These are phyloP conservation scores for Arthrinium puccinioides DNA, from an alignment of 2,329 filamentous ascomycete genomes.

Conservation along the genomic window DNA sequence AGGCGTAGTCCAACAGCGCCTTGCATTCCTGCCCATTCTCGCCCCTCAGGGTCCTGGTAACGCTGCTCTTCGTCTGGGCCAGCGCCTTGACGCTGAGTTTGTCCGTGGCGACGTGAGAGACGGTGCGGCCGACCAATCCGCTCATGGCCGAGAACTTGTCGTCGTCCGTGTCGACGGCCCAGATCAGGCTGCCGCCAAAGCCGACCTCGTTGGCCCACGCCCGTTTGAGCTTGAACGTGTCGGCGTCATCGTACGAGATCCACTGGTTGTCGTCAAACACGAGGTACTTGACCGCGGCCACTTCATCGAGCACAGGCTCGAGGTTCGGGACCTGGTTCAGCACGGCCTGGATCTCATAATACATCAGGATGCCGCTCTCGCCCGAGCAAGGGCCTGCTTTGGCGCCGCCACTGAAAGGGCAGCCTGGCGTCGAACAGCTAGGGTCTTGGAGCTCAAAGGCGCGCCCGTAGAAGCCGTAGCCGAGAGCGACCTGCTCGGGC, in stretches of 20 bases:
- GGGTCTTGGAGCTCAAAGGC: no score
- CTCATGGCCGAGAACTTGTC: no score
- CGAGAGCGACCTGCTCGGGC: constrained; percentile 33
- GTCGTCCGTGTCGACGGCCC: no score
- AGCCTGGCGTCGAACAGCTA: constrained; percentile 2
- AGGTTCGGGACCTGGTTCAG: no score
- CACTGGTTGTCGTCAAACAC: constrained; percentile 26
- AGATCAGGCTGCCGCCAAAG: not conserved
- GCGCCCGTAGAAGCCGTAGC: constrained; percentile 37
- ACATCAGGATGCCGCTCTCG: not conserved
- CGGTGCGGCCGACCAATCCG: no score
- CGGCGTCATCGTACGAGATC: constrained; percentile 27
- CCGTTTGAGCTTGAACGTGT: constrained; percentile 23
- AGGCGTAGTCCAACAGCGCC: no score
- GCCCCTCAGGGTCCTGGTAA: no score
- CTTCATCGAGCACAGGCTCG: constrained; percentile 11
- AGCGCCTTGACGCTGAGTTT: no score
- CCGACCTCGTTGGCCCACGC: constrained; percentile 16
- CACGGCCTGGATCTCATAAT: no score
- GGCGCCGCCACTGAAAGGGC: not conserved
- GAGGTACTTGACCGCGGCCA: constrained; percentile 22
- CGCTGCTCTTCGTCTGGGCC: no score
- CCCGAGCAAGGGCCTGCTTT: not conserved
- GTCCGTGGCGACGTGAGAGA: no score
- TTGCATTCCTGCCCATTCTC: no score